Evolutionary conservation across 2,329 filamentous ascomycete species (phyloP).

Genomic region (Aureobasidium lini): DNA sequence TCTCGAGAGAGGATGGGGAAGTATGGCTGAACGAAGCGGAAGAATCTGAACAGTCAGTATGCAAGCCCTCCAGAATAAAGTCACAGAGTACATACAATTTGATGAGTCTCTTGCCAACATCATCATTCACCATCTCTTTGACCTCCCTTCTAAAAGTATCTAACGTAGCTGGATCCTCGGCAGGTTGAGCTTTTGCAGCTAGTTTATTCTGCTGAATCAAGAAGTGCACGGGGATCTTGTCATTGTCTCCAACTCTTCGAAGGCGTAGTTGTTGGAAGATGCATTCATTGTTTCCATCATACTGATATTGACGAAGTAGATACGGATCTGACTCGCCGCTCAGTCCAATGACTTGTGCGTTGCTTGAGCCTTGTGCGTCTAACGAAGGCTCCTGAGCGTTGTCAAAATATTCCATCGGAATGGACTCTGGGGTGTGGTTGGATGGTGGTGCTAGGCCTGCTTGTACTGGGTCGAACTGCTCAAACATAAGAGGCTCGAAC

Average conservation of each 20-base stretch:
- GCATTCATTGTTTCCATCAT: constrained; percentile 28
- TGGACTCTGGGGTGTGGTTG: not conserved
- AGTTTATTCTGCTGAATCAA: constrained; percentile 29
- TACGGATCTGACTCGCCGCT: constrained; percentile 28
- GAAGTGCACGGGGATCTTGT: constrained; percentile 27
- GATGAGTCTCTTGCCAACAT: constrained; percentile 32
- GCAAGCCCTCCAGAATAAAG: not conserved
- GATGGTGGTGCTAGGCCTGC: constrained; percentile 4
- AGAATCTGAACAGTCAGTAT: constrained; percentile 21
- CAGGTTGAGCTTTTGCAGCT: constrained; percentile 29
- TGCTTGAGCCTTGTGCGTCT: constrained; percentile 25
- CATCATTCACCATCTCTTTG: constrained; percentile 25
- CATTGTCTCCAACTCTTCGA: constrained; percentile 20
- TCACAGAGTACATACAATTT: constrained; percentile 23
- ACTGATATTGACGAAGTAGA: constrained; percentile 27
- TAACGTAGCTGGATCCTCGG: constrained; percentile 20
- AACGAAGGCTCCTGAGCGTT: constrained; percentile 25
- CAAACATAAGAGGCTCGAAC: constrained; percentile 12
- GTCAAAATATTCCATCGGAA: constrained; percentile 15
- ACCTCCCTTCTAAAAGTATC: constrained; percentile 25
- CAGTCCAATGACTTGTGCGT: constrained; percentile 27
- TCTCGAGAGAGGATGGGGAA: constrained; percentile 36
- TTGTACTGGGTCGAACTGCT: constrained; percentile 13
- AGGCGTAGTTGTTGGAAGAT: constrained; percentile 26
- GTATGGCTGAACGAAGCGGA: constrained; percentile 38